phyloP scores from a whole-genome alignment of 192 early-diverging fungal genomes.

The Gryganskiella cystojenkinii region DNA sequence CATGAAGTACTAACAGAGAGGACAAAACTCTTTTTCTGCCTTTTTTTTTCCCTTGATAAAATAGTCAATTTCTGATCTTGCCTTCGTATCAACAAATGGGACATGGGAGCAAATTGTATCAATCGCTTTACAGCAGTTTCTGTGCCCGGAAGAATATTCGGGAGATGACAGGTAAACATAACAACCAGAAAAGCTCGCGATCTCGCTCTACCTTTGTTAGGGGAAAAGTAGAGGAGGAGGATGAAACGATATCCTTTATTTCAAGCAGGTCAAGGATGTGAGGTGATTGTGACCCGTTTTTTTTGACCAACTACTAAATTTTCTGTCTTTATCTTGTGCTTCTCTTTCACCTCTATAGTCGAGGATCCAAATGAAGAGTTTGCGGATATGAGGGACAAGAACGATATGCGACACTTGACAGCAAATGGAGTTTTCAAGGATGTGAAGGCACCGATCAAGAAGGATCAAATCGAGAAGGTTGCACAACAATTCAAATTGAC shows the following conservation, averaged over 20 bases:
- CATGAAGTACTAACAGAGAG: not conserved
- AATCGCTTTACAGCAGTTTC: conserved; percentile 66
- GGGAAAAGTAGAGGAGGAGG: too few relatives aligned
- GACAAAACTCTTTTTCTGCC: not conserved
- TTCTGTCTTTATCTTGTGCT: not conserved
- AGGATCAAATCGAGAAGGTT: conserved; percentile 58
- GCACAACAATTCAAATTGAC: conserved; percentile 79
- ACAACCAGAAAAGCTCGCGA: not conserved
- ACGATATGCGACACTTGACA: conserved; percentile 77
- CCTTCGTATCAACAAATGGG: conserved; percentile 88
- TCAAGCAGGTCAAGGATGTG: too few relatives aligned
- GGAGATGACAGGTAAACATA: conserved; percentile 67
- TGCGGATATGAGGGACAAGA: conserved; percentile 85
- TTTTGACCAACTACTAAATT: not conserved
- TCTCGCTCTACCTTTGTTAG: not conserved
- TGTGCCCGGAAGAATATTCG: conserved; percentile 56
- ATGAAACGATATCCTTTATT: too few relatives aligned
- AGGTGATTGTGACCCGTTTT: too few relatives aligned
- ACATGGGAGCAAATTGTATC: conserved; percentile 83
- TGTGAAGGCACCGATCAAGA: conserved; percentile 68
- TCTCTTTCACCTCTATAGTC: conserved; percentile 61
- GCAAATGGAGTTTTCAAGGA: conserved; percentile 67
- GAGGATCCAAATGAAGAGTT: conserved; percentile 96
- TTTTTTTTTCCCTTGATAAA: not conserved
- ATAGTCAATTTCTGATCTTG: conserved; percentile 94